A percentile compares a stretch with the other conserved stretches of the same genome.
phyloP scores from a whole-genome alignment of 345 rosid genomes.

The Lagerstroemia speciosa region DNA sequence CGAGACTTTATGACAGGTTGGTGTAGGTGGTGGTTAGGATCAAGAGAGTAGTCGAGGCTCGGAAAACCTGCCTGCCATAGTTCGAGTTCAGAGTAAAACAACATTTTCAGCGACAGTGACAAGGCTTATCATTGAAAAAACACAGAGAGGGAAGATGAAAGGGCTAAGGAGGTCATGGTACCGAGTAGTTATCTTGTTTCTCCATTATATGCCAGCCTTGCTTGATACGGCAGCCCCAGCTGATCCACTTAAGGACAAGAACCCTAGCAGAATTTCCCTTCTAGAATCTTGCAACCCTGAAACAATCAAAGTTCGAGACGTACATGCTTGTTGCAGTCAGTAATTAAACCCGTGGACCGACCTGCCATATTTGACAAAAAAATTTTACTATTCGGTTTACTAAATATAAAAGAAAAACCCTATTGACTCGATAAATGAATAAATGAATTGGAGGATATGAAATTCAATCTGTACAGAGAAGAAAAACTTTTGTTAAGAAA shows the following conservation, averaged over 20 bases:
- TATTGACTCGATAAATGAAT: not conserved
- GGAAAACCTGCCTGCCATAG: slow-evolving; percentile 38
- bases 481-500: no score
- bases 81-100: slow-evolving; percentile 18
- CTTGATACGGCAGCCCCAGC: slow-evolving; percentile 8
- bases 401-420: not conserved
- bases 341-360: not conserved
- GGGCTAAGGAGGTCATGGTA: slow-evolving; percentile 17
- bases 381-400: not conserved
- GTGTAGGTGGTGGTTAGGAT: slow-evolving; percentile 19
- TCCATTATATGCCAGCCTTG: slow-evolving; percentile 33
- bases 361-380: not conserved
- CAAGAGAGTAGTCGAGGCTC: slow-evolving; percentile 36
- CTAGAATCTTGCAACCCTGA: slow-evolving; percentile 6
- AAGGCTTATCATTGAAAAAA: slow-evolving; percentile 15
- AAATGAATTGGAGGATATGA: not conserved
- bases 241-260: slow-evolving; percentile 9
- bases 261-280: slow-evolving; percentile 8
- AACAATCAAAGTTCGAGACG: not conserved
- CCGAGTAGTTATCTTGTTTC: slow-evolving; percentile 63
- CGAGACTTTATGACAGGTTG: slow-evolving; percentile 20
- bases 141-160: slow-evolving; percentile 9
- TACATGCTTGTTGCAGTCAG: not conserved
- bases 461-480: no score
- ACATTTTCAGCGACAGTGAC: slow-evolving; percentile 13